Evolutionary conservation across 2,329 filamentous ascomycete species (phyloP).

Genomic region (Aspergillus awamori): DNA sequence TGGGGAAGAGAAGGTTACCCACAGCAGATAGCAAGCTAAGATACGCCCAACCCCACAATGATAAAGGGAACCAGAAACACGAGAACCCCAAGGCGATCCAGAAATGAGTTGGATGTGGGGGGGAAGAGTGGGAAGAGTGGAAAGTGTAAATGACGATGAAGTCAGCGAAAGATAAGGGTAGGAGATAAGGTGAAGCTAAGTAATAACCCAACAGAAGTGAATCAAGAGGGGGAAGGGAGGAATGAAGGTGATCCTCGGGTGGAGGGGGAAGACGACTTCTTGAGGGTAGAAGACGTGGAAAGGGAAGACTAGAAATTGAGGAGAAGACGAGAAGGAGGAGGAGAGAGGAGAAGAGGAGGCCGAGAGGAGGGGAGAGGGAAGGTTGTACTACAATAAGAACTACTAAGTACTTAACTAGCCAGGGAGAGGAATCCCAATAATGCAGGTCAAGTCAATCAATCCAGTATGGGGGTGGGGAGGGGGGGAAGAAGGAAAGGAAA

Average conservation of each 20-base stretch:
- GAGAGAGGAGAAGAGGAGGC: constrained; percentile 5
- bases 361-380: constrained; percentile 3
- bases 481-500: constrained; percentile 7
- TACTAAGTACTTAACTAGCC: no score
- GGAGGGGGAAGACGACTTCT: no score
- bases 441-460: no score
- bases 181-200: neutral
- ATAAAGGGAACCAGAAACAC: constrained; percentile 6
- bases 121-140: neutral
- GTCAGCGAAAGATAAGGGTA: constrained; percentile 6
- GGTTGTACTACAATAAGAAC: constrained; percentile 10
- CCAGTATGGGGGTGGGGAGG: constrained; percentile 26
- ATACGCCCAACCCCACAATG: constrained; percentile 11
- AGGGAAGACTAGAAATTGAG: constrained; percentile 5
- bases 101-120: constrained; percentile 5
- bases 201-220: constrained; percentile 6
- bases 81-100: constrained; percentile 5
- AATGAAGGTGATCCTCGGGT: no score
- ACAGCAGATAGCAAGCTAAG: constrained; percentile 9
- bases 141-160: neutral
- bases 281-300: neutral
- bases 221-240: neutral
- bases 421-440: no score
- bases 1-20: constrained; percentile 2
- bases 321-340: constrained; percentile 8